These are phyloP conservation scores for Diplodia corticola DNA, from an alignment of 2,329 filamentous ascomycete genomes.

Conservation along the genomic window DNA sequence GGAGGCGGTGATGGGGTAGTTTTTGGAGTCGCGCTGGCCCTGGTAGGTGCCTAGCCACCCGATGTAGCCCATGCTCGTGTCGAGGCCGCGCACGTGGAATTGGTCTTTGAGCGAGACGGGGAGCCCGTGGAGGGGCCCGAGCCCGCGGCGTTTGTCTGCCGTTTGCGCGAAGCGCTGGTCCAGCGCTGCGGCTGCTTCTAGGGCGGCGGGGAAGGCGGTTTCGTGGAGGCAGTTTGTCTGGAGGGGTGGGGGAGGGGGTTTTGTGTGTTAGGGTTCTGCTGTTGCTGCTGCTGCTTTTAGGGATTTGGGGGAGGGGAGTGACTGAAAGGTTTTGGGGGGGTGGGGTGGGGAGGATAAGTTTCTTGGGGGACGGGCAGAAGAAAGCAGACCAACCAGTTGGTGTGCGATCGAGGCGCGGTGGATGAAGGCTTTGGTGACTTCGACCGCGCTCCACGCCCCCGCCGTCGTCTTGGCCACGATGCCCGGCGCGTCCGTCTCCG, in stretches of 20 bases:
- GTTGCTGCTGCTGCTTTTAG: background rate
- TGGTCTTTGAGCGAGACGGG: slow-evolving; percentile 53
- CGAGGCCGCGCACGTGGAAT: slow-evolving; percentile 50
- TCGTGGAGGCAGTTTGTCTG: slow-evolving; percentile 46
- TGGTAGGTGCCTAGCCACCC: slow-evolving; percentile 66
- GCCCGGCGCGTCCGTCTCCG: slow-evolving; percentile 58
- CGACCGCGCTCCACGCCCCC: slow-evolving; percentile 58
- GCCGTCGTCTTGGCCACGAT: slow-evolving; percentile 57
- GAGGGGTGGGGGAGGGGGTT: slow-evolving; percentile 47
- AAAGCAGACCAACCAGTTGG: slow-evolving; percentile 42
- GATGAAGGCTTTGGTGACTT: slow-evolving; percentile 58
- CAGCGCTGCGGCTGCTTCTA: slow-evolving; percentile 43
- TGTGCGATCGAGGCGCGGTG: slow-evolving; percentile 56
- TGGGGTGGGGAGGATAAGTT: too few species aligned
- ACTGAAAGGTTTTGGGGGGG: too few species aligned
- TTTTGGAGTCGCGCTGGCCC: slow-evolving; percentile 53
- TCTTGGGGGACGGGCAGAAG: too few species aligned
- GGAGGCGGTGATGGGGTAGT: slow-evolving; percentile 49
- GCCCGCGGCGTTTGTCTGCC: slow-evolving; percentile 39
- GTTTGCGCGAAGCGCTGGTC: slow-evolving; percentile 42
- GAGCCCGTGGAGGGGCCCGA: slow-evolving; percentile 51
- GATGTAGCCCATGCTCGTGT: slow-evolving; percentile 59
- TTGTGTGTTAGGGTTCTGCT: slow-evolving; percentile 38
- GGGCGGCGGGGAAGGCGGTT: slow-evolving; percentile 50
- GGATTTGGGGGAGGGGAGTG: background rate